Evolutionary conservation across 495 filamentous ascomycete species (phyloP).

Genomic region (Cladorrhinum samala): DNA sequence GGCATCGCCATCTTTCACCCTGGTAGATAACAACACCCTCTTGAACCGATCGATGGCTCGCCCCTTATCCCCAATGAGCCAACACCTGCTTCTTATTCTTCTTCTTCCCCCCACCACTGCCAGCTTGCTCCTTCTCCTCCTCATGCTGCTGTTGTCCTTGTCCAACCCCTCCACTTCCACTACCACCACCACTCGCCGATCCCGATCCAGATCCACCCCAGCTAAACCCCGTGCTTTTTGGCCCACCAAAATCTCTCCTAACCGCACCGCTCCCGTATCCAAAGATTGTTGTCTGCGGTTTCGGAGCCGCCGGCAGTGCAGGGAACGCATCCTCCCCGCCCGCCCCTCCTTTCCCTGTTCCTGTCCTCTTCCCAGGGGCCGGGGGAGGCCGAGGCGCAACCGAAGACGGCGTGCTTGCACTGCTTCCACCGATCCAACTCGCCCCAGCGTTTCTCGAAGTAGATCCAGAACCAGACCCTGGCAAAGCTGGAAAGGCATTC

Average conservation of each 20-base stretch:
- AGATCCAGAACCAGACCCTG: too few relatives aligned
- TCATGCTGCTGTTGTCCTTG: not conserved
- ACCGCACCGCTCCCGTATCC: conserved; percentile 67
- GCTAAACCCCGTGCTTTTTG: conserved; percentile 33
- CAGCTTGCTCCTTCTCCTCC: conserved; percentile 28
- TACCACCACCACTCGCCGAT: conserved; percentile 10
- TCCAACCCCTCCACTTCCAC: not conserved
- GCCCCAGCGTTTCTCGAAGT: not conserved
- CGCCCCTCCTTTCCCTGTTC: conserved; percentile 6
- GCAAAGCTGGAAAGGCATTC: conserved; percentile 27
- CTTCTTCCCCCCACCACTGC: conserved; percentile 45
- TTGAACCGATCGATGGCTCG: too few relatives aligned
- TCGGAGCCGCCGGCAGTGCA: conserved; percentile 69
- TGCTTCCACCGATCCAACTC: conserved; percentile 28
- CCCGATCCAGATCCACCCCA: too few relatives aligned
- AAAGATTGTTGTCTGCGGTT: conserved; percentile 72
- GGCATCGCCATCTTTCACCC: too few relatives aligned
- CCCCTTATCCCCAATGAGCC: conserved; percentile 47
- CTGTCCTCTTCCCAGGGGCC: not conserved
- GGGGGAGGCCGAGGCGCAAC: conserved; percentile 12
- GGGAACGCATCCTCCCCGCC: conserved; percentile 61
- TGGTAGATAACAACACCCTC: too few relatives aligned
- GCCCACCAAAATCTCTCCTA: conserved; percentile 53
- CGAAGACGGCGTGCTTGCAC: conserved; percentile 22
- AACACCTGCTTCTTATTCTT: conserved; percentile 79